These are phyloP conservation scores for Mycena crocata DNA, from an alignment of 768 basidiomycete genomes.

Conservation along the genomic window DNA sequence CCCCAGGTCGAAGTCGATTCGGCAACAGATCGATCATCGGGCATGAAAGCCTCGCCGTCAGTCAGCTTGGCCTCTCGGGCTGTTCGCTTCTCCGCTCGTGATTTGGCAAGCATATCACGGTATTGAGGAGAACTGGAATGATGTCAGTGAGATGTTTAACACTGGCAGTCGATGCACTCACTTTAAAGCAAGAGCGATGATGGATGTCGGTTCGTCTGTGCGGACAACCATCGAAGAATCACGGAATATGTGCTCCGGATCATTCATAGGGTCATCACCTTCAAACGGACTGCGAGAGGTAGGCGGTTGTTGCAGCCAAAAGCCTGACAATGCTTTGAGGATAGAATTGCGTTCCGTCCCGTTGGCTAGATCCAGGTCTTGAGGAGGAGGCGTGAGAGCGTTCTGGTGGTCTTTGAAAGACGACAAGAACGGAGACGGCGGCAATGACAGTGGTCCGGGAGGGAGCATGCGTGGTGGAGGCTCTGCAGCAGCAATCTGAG, in stretches of 20 bases:
- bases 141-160: conserved; percentile 22
- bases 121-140: conserved; percentile 79
- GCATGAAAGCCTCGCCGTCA: conserved; percentile 92
- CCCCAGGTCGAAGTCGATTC: conserved; percentile 94
- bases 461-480: conserved; percentile 19
- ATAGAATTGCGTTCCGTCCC: conserved; percentile 79
- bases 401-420: conserved; percentile 52
- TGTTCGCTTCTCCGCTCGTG: conserved; percentile 81
- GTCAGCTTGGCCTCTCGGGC: conserved; percentile 66
- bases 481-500: conserved; percentile 25
- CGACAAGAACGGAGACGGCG: conserved; percentile 69
- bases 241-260: conserved; percentile 93
- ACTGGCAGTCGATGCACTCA: conserved; percentile 49
- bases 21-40: conserved; percentile 84
- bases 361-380: conserved; percentile 64
- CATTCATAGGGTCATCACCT: conserved; percentile 74
- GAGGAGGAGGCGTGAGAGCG: conserved; percentile 58
- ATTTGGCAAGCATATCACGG: conserved; percentile 81
- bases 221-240: conserved; percentile 95
- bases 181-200: conserved; percentile 95
- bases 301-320: conserved; percentile 76
- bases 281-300: conserved; percentile 67
- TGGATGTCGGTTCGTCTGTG: conserved; percentile 97
- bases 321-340: conserved; percentile 83
- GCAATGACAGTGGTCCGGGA: conserved; percentile 54